These are phyloP conservation scores for Piloderma croceum DNA, from an alignment of 768 basidiomycete genomes.

Conservation along the genomic window DNA sequence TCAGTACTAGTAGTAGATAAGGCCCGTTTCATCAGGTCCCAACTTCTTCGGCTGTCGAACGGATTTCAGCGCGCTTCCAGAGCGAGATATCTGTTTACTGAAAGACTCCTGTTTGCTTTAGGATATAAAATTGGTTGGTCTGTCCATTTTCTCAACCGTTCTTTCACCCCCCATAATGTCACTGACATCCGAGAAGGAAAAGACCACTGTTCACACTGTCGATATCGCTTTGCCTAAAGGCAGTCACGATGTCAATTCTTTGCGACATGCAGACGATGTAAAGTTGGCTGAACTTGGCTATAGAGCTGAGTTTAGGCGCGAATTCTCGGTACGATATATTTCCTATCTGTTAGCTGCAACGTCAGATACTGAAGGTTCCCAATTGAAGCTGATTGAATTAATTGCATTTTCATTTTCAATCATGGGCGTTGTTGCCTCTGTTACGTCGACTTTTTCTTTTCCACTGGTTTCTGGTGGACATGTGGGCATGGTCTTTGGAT, in stretches of 20 bases:
- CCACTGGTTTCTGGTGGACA: constrained; percentile 65
- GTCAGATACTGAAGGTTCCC: not conserved
- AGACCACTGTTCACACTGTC: constrained; percentile 7
- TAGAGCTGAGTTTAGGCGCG: constrained; percentile 66
- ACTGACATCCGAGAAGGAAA: constrained; percentile 22
- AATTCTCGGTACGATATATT: constrained; percentile 53
- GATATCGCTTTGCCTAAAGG: constrained; percentile 3
- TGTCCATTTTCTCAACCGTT: too few relatives aligned
- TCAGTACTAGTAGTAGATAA: too few relatives aligned
- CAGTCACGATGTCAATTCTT: constrained; percentile 12
- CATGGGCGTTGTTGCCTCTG: constrained; percentile 69
- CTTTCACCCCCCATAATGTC: too few relatives aligned
- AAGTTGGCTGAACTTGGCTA: constrained; percentile 65
- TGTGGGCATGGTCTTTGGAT: constrained; percentile 73
- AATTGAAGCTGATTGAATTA: constrained; percentile 38
- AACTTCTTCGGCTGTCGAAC: too few relatives aligned
- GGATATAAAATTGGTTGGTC: too few relatives aligned
- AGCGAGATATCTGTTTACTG: too few relatives aligned
- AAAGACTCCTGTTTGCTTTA: too few relatives aligned
- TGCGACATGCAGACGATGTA: constrained; percentile 46
- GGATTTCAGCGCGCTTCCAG: too few relatives aligned
- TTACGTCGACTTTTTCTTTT: constrained; percentile 62
- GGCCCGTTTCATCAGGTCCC: too few relatives aligned
- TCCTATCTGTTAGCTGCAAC: not conserved
- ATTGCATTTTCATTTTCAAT: constrained; percentile 49